Evolutionary conservation across 371 early-diverging fungal species (phyloP).

Genomic region (Mucor irregularis): DNA sequence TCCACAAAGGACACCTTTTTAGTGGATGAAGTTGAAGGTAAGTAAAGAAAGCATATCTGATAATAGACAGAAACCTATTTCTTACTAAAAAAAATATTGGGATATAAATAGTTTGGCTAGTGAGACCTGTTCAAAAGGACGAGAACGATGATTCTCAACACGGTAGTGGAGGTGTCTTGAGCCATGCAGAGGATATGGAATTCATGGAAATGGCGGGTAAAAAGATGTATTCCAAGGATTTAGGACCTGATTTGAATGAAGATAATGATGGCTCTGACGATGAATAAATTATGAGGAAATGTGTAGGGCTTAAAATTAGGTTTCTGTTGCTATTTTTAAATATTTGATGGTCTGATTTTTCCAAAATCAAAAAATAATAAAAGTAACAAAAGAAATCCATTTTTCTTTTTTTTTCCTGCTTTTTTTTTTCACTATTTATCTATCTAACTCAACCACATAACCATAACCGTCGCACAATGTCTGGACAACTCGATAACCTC

Average conservation of each 20-base stretch:
- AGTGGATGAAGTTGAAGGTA: constrained; percentile 77
- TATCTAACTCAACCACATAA: not conserved
- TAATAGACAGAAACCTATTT: not conserved
- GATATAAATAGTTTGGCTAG: constrained; percentile 61
- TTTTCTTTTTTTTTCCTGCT: not conserved
- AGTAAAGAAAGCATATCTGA: not conserved
- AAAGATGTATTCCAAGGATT: constrained; percentile 75
- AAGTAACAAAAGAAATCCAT: not conserved
- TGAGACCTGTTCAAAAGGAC: constrained; percentile 60
- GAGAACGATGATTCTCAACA: constrained; percentile 46
- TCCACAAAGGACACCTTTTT: constrained; percentile 57
- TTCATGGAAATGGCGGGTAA: constrained; percentile 88
- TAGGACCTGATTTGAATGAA: constrained; percentile 58
- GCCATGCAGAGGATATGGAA: constrained; percentile 73
- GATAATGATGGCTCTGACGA: not conserved
- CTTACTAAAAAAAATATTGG: not conserved
- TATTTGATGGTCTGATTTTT: not conserved
- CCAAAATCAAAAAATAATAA: not conserved
- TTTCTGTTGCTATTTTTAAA: not conserved
- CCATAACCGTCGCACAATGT: too few species aligned
- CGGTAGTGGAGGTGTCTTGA: constrained; percentile 61
- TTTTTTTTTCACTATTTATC: not conserved
- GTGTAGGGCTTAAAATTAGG: not conserved
- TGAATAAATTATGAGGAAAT: too few species aligned
- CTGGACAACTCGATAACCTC: constrained; percentile 3